These are phyloP conservation scores for Cyberlindnera maritima DNA, from an alignment of 805 yeast genomes.

Conservation along the genomic window DNA sequence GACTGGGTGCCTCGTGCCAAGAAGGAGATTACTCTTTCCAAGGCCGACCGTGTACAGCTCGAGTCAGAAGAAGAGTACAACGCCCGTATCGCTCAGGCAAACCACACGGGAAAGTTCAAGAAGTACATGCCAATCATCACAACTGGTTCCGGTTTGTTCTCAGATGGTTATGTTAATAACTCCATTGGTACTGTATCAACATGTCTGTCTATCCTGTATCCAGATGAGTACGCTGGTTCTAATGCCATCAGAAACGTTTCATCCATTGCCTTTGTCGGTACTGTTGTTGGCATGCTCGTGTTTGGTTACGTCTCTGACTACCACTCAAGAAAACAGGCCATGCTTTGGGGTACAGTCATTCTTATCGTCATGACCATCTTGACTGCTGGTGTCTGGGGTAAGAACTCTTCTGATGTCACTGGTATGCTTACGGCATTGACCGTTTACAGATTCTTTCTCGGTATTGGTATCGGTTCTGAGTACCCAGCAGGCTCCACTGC, in stretches of 20 bases:
- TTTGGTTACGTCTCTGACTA: constrained; percentile 84
- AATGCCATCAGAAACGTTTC: constrained; percentile 76
- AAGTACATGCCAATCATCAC: constrained; percentile 69
- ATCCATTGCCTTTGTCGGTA: constrained; percentile 89
- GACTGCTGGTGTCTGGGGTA: constrained; percentile 86
- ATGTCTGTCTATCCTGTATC: constrained; percentile 65
- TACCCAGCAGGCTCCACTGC: constrained; percentile 93
- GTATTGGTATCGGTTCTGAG: constrained; percentile 93
- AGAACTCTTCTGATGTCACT: constrained; percentile 36
- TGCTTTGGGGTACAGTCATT: constrained; percentile 74
- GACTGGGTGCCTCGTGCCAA: constrained; percentile 42
- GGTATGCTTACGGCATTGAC: constrained; percentile 86
- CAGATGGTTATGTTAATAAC: constrained; percentile 91
- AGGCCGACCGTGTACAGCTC: constrained; percentile 23
- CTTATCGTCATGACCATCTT: constrained; percentile 76
- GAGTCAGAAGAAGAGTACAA: constrained; percentile 27
- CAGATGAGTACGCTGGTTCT: constrained; percentile 56
- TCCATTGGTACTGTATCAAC: constrained; percentile 76
- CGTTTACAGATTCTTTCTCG: constrained; percentile 81
- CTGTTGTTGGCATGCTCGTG: constrained; percentile 77
- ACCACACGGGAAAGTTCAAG: constrained; percentile 23
- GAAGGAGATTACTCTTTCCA: constrained; percentile 42
- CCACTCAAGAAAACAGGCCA: constrained; percentile 76
- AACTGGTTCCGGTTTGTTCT: constrained; percentile 90
- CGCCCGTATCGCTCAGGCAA: constrained; percentile 18